Base-by-base conservation (phyloP, 495 filamentous ascomycete species). In the Xylaria castorea region DNA sequence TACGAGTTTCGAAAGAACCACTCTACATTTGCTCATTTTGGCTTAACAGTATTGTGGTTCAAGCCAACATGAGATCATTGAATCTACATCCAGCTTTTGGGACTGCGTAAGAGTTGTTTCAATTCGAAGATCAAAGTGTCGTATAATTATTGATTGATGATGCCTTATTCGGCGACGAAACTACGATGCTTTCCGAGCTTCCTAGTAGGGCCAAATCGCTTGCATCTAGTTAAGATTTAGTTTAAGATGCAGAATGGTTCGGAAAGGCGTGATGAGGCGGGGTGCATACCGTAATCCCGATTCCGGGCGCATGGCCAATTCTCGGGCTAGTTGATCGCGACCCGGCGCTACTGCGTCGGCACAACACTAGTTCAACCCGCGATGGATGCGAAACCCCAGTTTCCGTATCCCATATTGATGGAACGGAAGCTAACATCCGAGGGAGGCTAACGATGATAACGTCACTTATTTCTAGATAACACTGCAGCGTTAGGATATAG, bases 291-390 rank as follows among this genome's bases (percentile, higher is more conserved):
- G 58, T 12, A 22, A 9, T 32, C 58, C 57, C 32, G 58, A 40
- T 38, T 38, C 58, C 58, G 58, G 38, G 18, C 11, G 5, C 34
- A 36, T 61, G 32, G 34, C 18, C 32, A 14, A 61, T 9, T 61
- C 32, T 44, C 61, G 61, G 60, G 61, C 12, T 64, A 44, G 61
- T 27, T 64, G 61, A 18, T 44, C 22, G 61, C 61, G 61, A 64
- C 38, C 38, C 36, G 61, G 61, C 44, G 38, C 61, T 25, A 27
- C 14, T 27, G 38, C n/a, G 16, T 64, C 30, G 36, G 61, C n/a
- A 27, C n/a, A 30, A 25, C 30, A 44, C 22, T 30, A 64, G 38
- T 25, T 40, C 38, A 25, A 63, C 60, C 34, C 16, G 60, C 32
- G 60, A 42, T 40, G 38, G 20, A 40, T 40, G 20, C 38, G 36